These are phyloP conservation scores for Diaporthe nobilis DNA, from an alignment of 2,329 filamentous ascomycete species.

Conservation along the genomic window DNA sequence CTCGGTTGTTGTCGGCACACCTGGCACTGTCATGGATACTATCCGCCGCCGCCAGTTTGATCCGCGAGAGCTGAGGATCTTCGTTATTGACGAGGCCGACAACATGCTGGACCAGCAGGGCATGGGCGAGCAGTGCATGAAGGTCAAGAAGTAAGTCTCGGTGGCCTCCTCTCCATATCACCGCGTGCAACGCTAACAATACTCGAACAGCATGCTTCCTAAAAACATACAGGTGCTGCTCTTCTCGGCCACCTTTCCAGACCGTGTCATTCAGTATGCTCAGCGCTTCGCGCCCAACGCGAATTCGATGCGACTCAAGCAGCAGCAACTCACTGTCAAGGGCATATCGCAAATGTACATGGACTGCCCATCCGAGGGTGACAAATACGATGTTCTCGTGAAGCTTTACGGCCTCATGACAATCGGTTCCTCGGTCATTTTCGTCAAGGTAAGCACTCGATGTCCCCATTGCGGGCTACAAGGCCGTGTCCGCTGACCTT, in stretches of 20 bases:
- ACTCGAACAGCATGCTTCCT: conserved; percentile 74
- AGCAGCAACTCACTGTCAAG: conserved; percentile 94
- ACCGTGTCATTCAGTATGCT: conserved; percentile 88
- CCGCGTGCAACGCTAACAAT: not conserved
- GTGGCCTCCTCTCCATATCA: not conserved
- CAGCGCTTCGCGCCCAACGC: conserved; percentile 86
- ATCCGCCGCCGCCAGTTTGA: conserved; percentile 84
- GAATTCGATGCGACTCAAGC: conserved; percentile 88
- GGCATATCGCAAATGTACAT: conserved; percentile 99
- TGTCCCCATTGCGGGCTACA: not conserved
- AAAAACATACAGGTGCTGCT: conserved; percentile 86
- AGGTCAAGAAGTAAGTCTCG: conserved; percentile 84
- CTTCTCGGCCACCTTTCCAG: conserved; percentile 95
- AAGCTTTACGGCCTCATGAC: conserved; percentile 97
- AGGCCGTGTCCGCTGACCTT: conserved; percentile 42
- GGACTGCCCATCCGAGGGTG: conserved; percentile 84
- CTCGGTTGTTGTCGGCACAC: conserved; percentile 91
- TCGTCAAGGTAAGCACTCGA: conserved; percentile 79
- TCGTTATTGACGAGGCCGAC: conserved; percentile 97
- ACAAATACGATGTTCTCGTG: conserved; percentile 91
- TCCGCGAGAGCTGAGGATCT: conserved; percentile 78
- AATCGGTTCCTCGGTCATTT: conserved; percentile 97
- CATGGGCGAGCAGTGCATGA: conserved; percentile 92
- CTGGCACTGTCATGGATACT: conserved; percentile 91
- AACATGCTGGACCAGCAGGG: conserved; percentile 99